Evolutionary conservation across 208 protist genomes (phyloP), one percentile per base, ranked within the genome.

Genomic region (Acanthamoeba lenticulata): DNA sequence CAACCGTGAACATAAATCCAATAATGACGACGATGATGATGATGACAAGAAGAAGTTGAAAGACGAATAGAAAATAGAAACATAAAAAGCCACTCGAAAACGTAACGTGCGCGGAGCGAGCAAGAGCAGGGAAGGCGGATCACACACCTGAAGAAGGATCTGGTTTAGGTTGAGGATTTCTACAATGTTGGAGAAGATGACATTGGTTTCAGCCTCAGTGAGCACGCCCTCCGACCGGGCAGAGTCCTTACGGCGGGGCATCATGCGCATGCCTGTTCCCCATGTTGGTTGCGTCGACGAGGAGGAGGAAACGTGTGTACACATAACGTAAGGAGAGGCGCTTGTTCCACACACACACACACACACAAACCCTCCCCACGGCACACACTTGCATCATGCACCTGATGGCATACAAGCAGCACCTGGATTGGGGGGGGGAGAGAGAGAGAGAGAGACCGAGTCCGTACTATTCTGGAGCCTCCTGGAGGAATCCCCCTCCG

Each of bases 101-200:
- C 11, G 21, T 21, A 60, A 60, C 11, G 52, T 60, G 11, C 52
- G 52, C 15, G 11, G 11, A 21, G 52, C 52, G 60, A 27, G 29
- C 6, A 27, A 69, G 6, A 15, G 45, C 45, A 15, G 45, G 45
- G 15, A 49, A 15, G 45, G 19, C 60, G 29, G 29, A 21, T 6
- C 6, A 34, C 29, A 9, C 27, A 69, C 60, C 60, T 69, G 27
- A 21, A 83, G 40, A 13, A 83, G 40, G n/a, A 83, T 83, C 38
- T 83, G 32, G 72, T 83, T 83, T 4, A 83, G 72, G 38, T 47
- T 47, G 40, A 49, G 40, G 27, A 83, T 83, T 27, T 83, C 72
- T 4, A 49, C 72, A 21, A 83, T 83, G 72, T 83, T 83, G n/a
- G 38, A 49, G 38, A 40, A 83, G 24, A 83, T 49, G 34, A 45